Evolutionary conservation across 2,329 filamentous ascomycete species (phyloP).

Genomic region (Sarocladium brachiariae): DNA sequence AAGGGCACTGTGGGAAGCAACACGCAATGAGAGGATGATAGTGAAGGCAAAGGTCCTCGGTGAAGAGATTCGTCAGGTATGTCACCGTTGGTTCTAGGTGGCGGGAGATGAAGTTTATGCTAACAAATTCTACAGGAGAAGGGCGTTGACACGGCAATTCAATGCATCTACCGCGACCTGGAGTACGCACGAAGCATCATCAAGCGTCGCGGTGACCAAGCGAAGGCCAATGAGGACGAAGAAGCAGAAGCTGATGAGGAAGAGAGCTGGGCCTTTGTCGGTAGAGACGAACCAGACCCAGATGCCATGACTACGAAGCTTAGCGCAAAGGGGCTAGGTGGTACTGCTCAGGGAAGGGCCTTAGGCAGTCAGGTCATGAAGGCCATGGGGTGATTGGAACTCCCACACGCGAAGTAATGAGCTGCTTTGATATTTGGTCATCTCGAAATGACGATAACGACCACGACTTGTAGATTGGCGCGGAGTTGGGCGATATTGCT

Average conservation of each 20-base stretch:
- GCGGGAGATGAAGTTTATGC: too few species aligned
- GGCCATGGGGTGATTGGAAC: neutral
- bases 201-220: constrained; percentile 46
- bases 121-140: constrained; percentile 59
- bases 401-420: neutral
- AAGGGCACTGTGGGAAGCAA: constrained; percentile 83
- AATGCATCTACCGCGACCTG: constrained; percentile 88
- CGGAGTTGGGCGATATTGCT: neutral
- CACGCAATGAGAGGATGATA: constrained; percentile 86
- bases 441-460: neutral
- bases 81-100: too few species aligned
- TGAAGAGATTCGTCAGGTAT: constrained; percentile 78
- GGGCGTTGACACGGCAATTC: constrained; percentile 83
- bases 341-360: constrained; percentile 14
- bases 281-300: constrained; percentile 42
- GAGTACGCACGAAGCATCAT: constrained; percentile 86
- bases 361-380: constrained; percentile 19
- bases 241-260: constrained; percentile 58
- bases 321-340: constrained; percentile 25
- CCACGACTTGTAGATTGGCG: neutral
- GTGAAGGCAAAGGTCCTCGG: constrained; percentile 75
- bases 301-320: constrained; percentile 35
- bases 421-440: neutral
- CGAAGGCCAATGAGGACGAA: constrained; percentile 33
- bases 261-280: constrained; percentile 89